These are phyloP conservation scores for Globisporangium canariense DNA, from an alignment of 352 stramenopile genomes.

Conservation along the genomic window DNA sequence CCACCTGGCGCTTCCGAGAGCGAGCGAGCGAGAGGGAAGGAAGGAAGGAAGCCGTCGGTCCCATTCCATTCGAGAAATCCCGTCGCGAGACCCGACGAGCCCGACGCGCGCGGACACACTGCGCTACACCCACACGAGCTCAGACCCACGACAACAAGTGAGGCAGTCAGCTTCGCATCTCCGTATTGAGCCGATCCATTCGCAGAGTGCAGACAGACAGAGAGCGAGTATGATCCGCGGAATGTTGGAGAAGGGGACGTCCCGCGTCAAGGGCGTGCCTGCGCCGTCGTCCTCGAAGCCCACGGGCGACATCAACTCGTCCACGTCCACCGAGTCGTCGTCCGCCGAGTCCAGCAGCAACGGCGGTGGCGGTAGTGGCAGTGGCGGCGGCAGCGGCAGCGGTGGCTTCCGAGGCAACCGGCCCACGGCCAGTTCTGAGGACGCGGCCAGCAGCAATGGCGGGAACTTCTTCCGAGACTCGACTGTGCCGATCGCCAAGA, in stretches of 20 bases:
- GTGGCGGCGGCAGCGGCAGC: background rate
- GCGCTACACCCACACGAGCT: background rate
- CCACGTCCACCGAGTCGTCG: slow-evolving; percentile 2
- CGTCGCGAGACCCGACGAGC: background rate
- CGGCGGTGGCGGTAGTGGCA: slow-evolving; percentile 1
- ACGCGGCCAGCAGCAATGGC: background rate
- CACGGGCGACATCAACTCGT: background rate
- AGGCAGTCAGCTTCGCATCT: background rate
- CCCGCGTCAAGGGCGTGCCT: background rate
- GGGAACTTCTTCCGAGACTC: slow-evolving; percentile 16
- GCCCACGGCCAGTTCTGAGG: slow-evolving; percentile 11
- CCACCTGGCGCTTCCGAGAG: background rate
- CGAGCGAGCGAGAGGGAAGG: background rate
- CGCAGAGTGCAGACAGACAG: background rate
- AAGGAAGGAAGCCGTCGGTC: background rate
- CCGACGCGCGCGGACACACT: background rate
- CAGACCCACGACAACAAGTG: background rate
- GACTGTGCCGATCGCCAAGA: slow-evolving; percentile 17
- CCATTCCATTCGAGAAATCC: slow-evolving; percentile 10
- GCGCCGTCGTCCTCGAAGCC: background rate
- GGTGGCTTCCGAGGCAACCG: background rate
- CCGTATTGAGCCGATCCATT: background rate
- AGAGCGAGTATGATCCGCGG: slow-evolving; percentile 18
- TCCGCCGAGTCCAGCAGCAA: slow-evolving; percentile 12
- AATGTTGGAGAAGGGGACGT: slow-evolving; percentile 18